phyloP scores from a whole-genome alignment of 768 basidiomycete species.

The Amanita muscaria region DNA sequence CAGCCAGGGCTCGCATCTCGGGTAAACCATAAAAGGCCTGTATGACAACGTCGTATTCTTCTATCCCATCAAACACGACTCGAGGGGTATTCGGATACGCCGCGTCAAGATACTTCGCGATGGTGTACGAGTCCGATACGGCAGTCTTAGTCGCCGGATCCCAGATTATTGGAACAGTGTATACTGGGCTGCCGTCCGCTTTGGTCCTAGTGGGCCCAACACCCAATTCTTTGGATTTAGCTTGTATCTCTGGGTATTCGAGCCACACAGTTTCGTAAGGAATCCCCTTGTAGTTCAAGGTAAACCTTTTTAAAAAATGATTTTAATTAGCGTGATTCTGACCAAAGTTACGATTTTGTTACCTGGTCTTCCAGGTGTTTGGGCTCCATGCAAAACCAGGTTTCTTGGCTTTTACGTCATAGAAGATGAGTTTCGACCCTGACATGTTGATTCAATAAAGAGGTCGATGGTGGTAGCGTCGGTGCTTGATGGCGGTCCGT shows the following conservation, averaged over 20 bases:
- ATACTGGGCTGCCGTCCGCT: constrained; percentile 20
- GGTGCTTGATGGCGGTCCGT: no score
- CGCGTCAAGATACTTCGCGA: constrained; percentile 34
- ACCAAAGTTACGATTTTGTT: not conserved
- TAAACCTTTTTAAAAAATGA: constrained; percentile 12
- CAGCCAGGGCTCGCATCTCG: constrained; percentile 4
- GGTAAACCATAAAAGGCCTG: constrained; percentile 11
- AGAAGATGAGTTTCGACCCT: constrained; percentile 31
- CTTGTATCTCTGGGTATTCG: constrained; percentile 31
- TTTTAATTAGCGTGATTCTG: no score
- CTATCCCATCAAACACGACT: constrained; percentile 24
- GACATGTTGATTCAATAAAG: no score
- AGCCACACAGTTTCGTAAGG: constrained; percentile 32
- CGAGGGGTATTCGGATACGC: constrained; percentile 27
- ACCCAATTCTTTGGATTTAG: constrained; percentile 24
- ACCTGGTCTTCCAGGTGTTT: constrained; percentile 40
- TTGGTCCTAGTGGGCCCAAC: constrained; percentile 20
- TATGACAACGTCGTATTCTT: not conserved
- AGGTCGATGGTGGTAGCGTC: no score
- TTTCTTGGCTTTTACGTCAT: constrained; percentile 33
- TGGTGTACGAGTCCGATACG: constrained; percentile 28
- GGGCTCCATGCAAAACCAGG: constrained; percentile 30
- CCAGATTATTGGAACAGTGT: constrained; percentile 32
- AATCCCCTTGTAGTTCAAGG: constrained; percentile 23
- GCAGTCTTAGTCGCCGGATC: constrained; percentile 26